These are phyloP conservation scores for Cryptococcus sp. DNA, from an alignment of 1,284 basidiomycete species.

Conservation along the genomic window DNA sequence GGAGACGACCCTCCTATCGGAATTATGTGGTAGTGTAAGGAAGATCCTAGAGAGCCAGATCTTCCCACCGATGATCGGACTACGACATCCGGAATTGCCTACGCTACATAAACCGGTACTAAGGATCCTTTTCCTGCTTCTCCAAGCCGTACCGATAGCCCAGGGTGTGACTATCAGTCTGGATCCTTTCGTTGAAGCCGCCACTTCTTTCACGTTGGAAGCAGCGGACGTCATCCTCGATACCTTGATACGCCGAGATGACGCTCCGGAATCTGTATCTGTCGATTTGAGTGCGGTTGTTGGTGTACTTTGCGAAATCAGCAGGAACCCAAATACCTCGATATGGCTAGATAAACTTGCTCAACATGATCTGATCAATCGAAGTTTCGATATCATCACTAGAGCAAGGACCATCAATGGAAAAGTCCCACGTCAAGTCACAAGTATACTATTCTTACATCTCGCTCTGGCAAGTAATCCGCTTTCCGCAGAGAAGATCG, in stretches of 20 bases:
- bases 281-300: conserved; percentile 34
- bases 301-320: conserved; percentile 34
- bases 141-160: conserved; percentile 46
- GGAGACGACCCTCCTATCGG: conserved; percentile 36
- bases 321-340: conserved; percentile 9
- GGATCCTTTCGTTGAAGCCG: conserved; percentile 24
- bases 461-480: conserved; percentile 74
- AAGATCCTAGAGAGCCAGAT: conserved; percentile 66
- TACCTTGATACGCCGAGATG: conserved; percentile 14
- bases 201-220: conserved; percentile 31
- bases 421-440: conserved; percentile 56
- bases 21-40: not conserved
- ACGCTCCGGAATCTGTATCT: not conserved
- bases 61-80: conserved; percentile 69
- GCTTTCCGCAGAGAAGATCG: conserved; percentile 74
- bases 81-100: conserved; percentile 61
- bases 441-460: conserved; percentile 76
- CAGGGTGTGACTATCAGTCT: conserved; percentile 2
- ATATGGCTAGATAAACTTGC: conserved; percentile 74
- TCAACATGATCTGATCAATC: conserved; percentile 71
- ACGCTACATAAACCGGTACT: conserved; percentile 77
- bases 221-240: conserved; percentile 39
- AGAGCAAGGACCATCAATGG: conserved; percentile 48
- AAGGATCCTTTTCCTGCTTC: conserved; percentile 72
- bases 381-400: conserved; percentile 69